Evolutionary conservation across 306 rosid species (phyloP).

Genomic region (Vigna reflexopilosa): DNA sequence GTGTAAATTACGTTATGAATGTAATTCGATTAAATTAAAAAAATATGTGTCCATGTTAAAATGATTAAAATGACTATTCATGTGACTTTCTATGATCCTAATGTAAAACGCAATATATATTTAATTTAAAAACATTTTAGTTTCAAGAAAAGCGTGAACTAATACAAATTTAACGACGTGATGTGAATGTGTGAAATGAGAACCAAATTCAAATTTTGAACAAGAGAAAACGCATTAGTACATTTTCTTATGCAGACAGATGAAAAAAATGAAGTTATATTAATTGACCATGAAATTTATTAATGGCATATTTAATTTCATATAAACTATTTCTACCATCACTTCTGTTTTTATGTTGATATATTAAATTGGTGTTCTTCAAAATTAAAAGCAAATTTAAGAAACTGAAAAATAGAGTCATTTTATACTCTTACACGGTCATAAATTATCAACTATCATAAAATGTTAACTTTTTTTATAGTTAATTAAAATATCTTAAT

Average conservation of each 20-base stretch:
- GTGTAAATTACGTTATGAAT: not conserved
- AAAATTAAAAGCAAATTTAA: not conserved
- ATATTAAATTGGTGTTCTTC: not conserved
- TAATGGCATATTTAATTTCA: not conserved
- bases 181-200: not conserved
- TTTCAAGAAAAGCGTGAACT: no score
- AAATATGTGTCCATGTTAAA: no score
- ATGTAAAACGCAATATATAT: no score
- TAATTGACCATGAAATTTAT: not conserved
- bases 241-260: not conserved
- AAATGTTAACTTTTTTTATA: not conserved
- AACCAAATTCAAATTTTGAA: constrained; percentile 4
- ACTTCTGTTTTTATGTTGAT: not conserved
- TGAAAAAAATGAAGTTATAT: not conserved
- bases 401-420: not conserved
- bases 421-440: not conserved
- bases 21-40: no score
- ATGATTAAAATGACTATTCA: not conserved
- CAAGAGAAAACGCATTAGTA: not conserved
- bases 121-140: no score
- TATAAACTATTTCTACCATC: not conserved
- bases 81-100: not conserved
- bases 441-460: not conserved
- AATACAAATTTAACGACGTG: not conserved
- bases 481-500: not conserved